These are phyloP conservation scores for Aspergillus indologenus DNA, from an alignment of 495 filamentous ascomycete species.

Conservation along the genomic window DNA sequence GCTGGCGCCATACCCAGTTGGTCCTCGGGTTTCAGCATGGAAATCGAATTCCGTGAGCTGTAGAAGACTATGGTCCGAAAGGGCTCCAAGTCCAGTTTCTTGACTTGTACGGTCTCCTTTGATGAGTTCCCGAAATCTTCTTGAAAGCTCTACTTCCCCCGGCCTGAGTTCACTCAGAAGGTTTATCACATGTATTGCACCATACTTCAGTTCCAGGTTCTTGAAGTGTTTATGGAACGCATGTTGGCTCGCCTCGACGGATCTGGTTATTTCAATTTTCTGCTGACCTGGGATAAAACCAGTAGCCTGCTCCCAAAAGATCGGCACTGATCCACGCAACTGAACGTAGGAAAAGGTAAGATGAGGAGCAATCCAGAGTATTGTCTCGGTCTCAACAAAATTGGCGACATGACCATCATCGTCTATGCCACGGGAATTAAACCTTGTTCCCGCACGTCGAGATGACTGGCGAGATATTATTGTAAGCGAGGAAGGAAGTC, in stretches of 20 bases:
- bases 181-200: conserved; percentile 86
- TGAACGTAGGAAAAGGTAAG: conserved; percentile 93
- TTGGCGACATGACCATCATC: conserved; percentile 97
- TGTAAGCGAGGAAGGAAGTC: conserved; percentile 79
- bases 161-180: conserved; percentile 83
- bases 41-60: conserved; percentile 88
- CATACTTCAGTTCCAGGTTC: conserved; percentile 75
- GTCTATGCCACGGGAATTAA: conserved; percentile 94
- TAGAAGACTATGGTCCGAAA: conserved; percentile 67
- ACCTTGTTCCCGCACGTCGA: conserved; percentile 86
- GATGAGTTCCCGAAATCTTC: conserved; percentile 74
- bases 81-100: conserved; percentile 32
- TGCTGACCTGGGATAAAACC: conserved; percentile 90
- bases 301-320: conserved; percentile 95
- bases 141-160: conserved; percentile 76
- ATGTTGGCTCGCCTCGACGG: conserved; percentile 85
- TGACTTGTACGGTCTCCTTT: conserved; percentile 62
- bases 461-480: conserved; percentile 91
- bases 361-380: conserved; percentile 67
- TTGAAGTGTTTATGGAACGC: conserved; percentile 96
- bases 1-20: conserved; percentile 83
- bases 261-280: conserved; percentile 88
- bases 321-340: conserved; percentile 83
- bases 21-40: conserved; percentile 86
- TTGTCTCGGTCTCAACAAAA: conserved; percentile 70